These are phyloP conservation scores for Neopestalotiopsis rosae DNA, from an alignment of 2,329 filamentous ascomycete species.

Conservation along the genomic window DNA sequence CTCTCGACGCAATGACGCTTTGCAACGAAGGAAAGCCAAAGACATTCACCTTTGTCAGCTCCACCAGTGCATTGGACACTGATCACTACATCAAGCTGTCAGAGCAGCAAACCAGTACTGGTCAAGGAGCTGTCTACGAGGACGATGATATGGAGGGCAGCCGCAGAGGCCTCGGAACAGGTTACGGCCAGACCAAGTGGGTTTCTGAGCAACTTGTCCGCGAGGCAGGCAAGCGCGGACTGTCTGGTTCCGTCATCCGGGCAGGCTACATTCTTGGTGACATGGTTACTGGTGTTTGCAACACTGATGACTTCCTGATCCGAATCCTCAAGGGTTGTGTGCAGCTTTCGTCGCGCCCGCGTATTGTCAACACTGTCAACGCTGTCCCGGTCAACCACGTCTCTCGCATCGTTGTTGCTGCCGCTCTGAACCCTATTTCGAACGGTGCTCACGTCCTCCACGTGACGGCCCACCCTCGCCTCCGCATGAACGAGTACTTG, in stretches of 20 bases:
- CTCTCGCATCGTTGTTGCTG: slow-evolving; percentile 77
- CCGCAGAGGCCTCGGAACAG: slow-evolving; percentile 76
- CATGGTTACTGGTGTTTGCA: slow-evolving; percentile 70
- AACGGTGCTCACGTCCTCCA: slow-evolving; percentile 67
- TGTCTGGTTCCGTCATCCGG: slow-evolving; percentile 77
- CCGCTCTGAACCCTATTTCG: slow-evolving; percentile 67
- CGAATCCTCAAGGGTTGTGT: slow-evolving; percentile 87
- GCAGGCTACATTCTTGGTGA: slow-evolving; percentile 87
- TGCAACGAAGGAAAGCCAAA: slow-evolving; percentile 82
- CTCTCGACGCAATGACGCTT: slow-evolving; percentile 75
- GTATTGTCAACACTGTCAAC: slow-evolving; percentile 87
- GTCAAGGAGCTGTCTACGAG: slow-evolving; percentile 72
- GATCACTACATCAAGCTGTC: slow-evolving; percentile 82
- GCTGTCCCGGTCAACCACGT: slow-evolving; percentile 88
- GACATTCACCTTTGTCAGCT: slow-evolving; percentile 80
- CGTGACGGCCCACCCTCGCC: slow-evolving; percentile 78
- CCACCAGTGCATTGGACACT: slow-evolving; percentile 81
- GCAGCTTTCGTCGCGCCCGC: slow-evolving; percentile 75
- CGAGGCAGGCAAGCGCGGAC: slow-evolving; percentile 78
- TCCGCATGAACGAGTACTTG: slow-evolving; percentile 81
- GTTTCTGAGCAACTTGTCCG: slow-evolving; percentile 69
- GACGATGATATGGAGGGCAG: slow-evolving; percentile 80
- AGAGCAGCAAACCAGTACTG: slow-evolving; percentile 61
- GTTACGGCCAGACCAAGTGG: slow-evolving; percentile 95
- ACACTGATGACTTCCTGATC: slow-evolving; percentile 89